Evolutionary conservation across 2,329 filamentous ascomycete species (phyloP).

Genomic region (Aspergillus ustus): DNA sequence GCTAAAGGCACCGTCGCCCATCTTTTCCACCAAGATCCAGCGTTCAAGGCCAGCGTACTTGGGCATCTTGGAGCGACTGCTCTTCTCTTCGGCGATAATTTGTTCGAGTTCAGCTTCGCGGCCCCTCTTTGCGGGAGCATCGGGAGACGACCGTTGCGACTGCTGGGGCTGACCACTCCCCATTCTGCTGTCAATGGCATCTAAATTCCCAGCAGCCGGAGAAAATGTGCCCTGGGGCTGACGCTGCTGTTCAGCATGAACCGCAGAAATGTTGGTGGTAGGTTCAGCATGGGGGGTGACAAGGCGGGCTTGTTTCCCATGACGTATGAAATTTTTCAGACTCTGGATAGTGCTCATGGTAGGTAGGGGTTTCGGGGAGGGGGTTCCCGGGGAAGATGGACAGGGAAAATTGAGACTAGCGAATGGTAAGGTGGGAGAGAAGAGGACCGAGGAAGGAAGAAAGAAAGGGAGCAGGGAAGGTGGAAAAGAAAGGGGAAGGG

Average conservation of each 20-base stretch:
- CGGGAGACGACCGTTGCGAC: constrained; percentile 49
- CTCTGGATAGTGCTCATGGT: constrained; percentile 81
- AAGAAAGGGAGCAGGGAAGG: background rate
- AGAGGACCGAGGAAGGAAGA: background rate
- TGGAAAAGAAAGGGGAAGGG: constrained; percentile 7
- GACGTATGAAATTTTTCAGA: constrained; percentile 96
- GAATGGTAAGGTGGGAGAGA: background rate
- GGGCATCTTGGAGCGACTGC: constrained; percentile 82
- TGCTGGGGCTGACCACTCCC: constrained; percentile 68
- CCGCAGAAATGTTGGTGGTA: constrained; percentile 65
- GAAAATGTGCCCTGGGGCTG: constrained; percentile 51
- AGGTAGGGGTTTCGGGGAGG: constrained; percentile 15
- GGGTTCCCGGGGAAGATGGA: constrained; percentile 14
- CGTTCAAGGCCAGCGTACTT: constrained; percentile 82
- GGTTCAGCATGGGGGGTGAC: constrained; percentile 65
- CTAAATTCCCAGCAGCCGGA: constrained; percentile 64
- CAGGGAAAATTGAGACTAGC: background rate
- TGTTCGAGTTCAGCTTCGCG: constrained; percentile 73
- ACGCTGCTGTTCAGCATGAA: constrained; percentile 67
- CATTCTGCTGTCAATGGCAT: constrained; percentile 63
- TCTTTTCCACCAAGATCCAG: constrained; percentile 90
- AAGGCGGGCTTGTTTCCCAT: constrained; percentile 90
- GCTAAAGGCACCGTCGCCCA: constrained; percentile 98
- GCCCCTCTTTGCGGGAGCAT: constrained; percentile 49
- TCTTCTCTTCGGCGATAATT: constrained; percentile 89